Percentiles rank a stretch among this genome's conserved stretches.
phyloP scores from a whole-genome alignment of 805 yeast genomes.

The Sugiyamaella lignohabitans region DNA sequence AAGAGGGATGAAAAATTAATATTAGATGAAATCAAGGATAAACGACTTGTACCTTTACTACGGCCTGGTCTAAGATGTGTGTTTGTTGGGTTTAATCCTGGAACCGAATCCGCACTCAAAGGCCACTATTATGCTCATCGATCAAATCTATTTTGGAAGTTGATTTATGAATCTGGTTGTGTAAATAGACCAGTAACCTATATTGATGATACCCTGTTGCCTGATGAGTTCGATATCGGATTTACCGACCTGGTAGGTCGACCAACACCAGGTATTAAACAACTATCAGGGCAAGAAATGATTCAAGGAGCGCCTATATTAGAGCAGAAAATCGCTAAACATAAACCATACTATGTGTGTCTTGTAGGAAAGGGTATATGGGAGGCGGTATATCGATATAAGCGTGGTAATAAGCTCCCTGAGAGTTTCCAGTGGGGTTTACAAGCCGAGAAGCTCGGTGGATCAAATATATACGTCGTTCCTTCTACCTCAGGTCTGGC shows the following conservation, averaged over 20 bases:
- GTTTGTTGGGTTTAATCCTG: constrained; percentile 71
- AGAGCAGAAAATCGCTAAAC: constrained; percentile 37
- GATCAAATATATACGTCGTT: constrained; percentile 45
- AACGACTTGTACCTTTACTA: constrained; percentile 23
- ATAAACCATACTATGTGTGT: constrained; percentile 42
- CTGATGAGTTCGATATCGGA: constrained; percentile 47
- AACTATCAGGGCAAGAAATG: constrained; percentile 49
- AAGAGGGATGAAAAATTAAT: background rate
- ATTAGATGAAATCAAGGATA: background rate
- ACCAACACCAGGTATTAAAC: constrained; percentile 54
- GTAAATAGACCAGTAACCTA: constrained; percentile 31
- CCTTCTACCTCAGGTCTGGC: constrained; percentile 74
- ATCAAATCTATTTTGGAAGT: constrained; percentile 62
- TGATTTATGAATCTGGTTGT: constrained; percentile 48
- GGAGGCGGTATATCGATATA: constrained; percentile 46
- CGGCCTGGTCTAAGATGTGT: constrained; percentile 36
- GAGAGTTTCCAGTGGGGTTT: constrained; percentile 50
- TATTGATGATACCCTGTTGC: constrained; percentile 38
- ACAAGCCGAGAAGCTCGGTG: constrained; percentile 29
- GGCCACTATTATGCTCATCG: constrained; percentile 73
- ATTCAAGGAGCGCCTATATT: constrained; percentile 47
- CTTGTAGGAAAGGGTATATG: constrained; percentile 72
- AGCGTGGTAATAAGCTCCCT: constrained; percentile 30
- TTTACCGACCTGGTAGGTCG: constrained; percentile 66
- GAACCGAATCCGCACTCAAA: constrained; percentile 48